Percentiles rank a stretch among this genome's conserved stretches.
Conservation (phyloP, 495 filamentous ascomycete genomes). For the Aspergillus funiculosus region DNA sequence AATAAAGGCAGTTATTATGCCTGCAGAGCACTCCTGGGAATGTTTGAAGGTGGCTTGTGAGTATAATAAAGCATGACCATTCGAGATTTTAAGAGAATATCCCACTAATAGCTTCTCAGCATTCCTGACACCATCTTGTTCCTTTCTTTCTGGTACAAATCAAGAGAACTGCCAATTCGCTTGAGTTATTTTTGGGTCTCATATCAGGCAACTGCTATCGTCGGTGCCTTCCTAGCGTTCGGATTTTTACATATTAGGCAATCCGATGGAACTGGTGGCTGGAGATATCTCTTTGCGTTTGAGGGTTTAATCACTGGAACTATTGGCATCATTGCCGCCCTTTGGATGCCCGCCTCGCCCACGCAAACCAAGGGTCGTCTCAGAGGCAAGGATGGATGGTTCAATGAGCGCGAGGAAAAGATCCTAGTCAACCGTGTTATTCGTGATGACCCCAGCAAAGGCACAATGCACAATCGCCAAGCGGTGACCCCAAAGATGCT, state of each 20-base stretch:
- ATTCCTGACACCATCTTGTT: conserved; percentile 56
- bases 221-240: conserved; percentile 64
- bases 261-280: conserved; percentile 54
- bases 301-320: conserved; percentile 50
- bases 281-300: conserved; percentile 65
- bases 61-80: conserved; percentile 9
- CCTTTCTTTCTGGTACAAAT: conserved; percentile 72
- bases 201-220: conserved; percentile 58
- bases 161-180: conserved; percentile 60
- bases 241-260: conserved; percentile 65
- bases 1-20: conserved; percentile 58
- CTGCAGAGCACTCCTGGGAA: conserved; percentile 59
- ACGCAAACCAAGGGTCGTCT: conserved; percentile 63
- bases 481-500: conserved; percentile 52
- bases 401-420: conserved; percentile 57
- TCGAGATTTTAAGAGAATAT: conserved; percentile 21
- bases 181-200: conserved; percentile 67
- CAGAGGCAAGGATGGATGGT: conserved; percentile 70
- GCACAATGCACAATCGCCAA: conserved; percentile 56
- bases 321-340: conserved; percentile 58
- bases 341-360: conserved; percentile 67
- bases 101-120: conserved; percentile 13
- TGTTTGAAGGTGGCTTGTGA: conserved; percentile 71
- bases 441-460: conserved; percentile 67
- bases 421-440: conserved; percentile 72